These are phyloP conservation scores for Jaapia argillacea DNA, from an alignment of 768 basidiomycete species.

Conservation along the genomic window DNA sequence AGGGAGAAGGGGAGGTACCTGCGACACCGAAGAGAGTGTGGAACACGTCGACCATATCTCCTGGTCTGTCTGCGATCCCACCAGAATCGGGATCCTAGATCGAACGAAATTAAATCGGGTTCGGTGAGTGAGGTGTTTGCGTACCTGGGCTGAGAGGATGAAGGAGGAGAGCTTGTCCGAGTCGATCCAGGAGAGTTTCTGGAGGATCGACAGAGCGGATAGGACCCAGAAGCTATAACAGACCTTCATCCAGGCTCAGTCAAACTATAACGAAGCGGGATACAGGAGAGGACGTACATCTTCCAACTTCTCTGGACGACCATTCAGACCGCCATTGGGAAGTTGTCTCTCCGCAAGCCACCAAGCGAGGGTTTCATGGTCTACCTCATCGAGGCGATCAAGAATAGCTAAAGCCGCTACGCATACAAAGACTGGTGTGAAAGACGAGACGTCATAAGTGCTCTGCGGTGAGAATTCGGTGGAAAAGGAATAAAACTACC, in stretches of 20 bases:
- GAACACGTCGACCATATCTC: slow-evolving; percentile 95
- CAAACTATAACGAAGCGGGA: not conserved
- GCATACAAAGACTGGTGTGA: slow-evolving; percentile 72
- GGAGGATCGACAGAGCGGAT: slow-evolving; percentile 77
- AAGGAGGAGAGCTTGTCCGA: slow-evolving; percentile 65
- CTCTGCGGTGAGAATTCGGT: not conserved
- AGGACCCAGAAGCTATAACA: slow-evolving; percentile 98
- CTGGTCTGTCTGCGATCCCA: slow-evolving; percentile 90
- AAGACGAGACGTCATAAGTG: not conserved
- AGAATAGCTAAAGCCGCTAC: slow-evolving; percentile 82
- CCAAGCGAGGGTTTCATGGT: slow-evolving; percentile 74
- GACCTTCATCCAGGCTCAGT: slow-evolving; percentile 39
- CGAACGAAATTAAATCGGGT: not conserved
- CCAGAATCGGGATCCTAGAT: slow-evolving; percentile 78
- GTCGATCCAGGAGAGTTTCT: slow-evolving; percentile 83
- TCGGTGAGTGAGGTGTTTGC: slow-evolving; percentile 9
- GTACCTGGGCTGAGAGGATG: slow-evolving; percentile 81
- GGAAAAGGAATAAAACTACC: slow-evolving; percentile 32
- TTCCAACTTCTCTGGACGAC: slow-evolving; percentile 94
- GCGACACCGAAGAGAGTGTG: slow-evolving; percentile 91
- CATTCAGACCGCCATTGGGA: slow-evolving; percentile 89
- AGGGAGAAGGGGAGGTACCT: slow-evolving; percentile 28
- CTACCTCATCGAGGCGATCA: slow-evolving; percentile 70
- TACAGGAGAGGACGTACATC: slow-evolving; percentile 55
- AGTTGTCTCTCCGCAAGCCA: slow-evolving; percentile 94